Base-by-base conservation (phyloP, 1,139 yeast genomes). In the Tardiomyces depauwii region DNA sequence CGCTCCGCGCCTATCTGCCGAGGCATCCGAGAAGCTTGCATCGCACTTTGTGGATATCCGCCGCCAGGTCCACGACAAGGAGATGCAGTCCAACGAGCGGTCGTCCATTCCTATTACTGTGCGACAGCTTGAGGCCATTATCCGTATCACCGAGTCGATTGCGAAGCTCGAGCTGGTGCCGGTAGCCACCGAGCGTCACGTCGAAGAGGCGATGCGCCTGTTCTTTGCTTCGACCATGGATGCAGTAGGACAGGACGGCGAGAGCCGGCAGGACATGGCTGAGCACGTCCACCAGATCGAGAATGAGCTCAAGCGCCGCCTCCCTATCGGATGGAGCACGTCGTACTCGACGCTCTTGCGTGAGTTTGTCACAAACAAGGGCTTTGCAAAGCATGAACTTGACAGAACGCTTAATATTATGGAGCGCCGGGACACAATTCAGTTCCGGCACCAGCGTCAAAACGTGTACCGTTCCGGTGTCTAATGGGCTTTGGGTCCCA, bases 161-260 rank as follows among this genome's bases (percentile, higher is more conserved):
- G 98, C 98, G 16, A 93, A 93, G 63, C 65, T 93, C 51, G 80
- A 82, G 48, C 71, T 93, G 47, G 75, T 82, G 10, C 93, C 96
- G 1, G 75, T 88, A 18, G 97, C 96, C 2, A 77, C 80, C 2
- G 93, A 80, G 55, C 82, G 78, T 52, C 97, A 93, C 60, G 98
- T 91, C 14, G 93, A 87, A 59, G 98, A 93, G 64, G 97, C 97
- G 0, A 85, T 93, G 52, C 72, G 99, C 57, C 68, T 93, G 50
- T 93, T 93, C 66, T 85, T 87, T 50, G 96, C 98, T 0, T 91
- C 98, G 1, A 93, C 99, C 0, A 88, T 93, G 95, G 91, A 88
- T 61, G 98, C 98, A 0, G 95, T 93, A 14, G 85, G 84, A 39
- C 93, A 86, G 64, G 94, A 88, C 48, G 80, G 80, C 40, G 73